Evolutionary conservation across 2,329 filamentous ascomycete species (phyloP), one percentile per base, ranked within the genome.

Genomic region (Penicillium fuscoglaucum): DNA sequence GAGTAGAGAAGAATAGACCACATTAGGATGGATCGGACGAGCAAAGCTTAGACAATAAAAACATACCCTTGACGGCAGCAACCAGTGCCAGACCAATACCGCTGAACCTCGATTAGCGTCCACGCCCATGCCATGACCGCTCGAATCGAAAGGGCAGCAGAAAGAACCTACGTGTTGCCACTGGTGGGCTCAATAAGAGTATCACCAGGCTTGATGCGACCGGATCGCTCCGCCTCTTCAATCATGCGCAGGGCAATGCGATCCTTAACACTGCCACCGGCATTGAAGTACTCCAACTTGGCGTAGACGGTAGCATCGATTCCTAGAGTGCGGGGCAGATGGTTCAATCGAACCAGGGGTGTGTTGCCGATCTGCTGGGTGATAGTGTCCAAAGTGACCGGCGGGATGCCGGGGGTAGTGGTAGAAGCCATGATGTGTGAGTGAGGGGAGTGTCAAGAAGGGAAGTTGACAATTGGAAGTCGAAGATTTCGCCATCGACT

Each of bases 151-250:
- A 15, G 15, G 17, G 15, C 45, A 33, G 13, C 19, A 19, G 21
- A 3, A 10, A 55, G 35, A 43, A 74, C 77, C 49, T 71, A 80
- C 81, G 95, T 99, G 76, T 99, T 99, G 55, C 95, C 95, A 72
- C 91, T 96, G 48, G 95, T 99, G 10, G 95, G 95, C 83, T 99
- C 95, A 72, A 99, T 99, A 70, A 99, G 80, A 52, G 92, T 98
- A 78, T 98, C 93, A 57, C 93, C 95, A 29, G 95, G 95, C 83
- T 95, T 97, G 79, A 99, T 97, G 65, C 93, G 87, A 46, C 95
- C 95, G 52, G 85, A 88, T 72, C 86, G 87, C 83, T 99, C 95
- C 15, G 95, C 95, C 75, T 93, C 90, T 78, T 98, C 93, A 61
- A 99, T 90, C 95, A 99, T 99, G 71, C 95, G 90, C 74, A 97